Base-by-base conservation (phyloP, 1,284 basidiomycete genomes). In the Cutaneotrichosporon mucoides region DNA sequence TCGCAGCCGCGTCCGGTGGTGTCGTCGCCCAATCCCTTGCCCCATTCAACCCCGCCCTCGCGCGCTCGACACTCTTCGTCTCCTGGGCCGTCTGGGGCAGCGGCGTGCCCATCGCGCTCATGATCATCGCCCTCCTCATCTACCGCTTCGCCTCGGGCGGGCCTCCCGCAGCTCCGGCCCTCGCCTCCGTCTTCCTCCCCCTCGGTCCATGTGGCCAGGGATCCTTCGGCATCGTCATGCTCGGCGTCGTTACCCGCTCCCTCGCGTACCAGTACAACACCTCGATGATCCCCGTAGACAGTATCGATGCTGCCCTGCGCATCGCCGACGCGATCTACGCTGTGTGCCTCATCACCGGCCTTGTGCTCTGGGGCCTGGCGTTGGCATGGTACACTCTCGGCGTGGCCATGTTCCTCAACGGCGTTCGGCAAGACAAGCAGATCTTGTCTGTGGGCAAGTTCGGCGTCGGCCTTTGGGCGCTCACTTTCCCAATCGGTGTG, bases 1-100 rank as follows among this genome's bases (percentile, higher is more conserved):
- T 90, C 68, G 83, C 82, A 0, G 81, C 86, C 0, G 84, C 87
- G 1, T 80, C 85, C 0, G 88, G 88, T 2, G 84, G 82, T 0
- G 72, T 86, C 46, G 76, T 90, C 6, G 83, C 85, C 1, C 66
- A 78, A 4, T 77, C 82, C 2, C 69, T 88, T 8, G 62, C 77
- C 12, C 61, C 76, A 10, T 81, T 82, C 64, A 82, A 82, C 35
- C 73, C 79, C 0, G 60, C 72, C 1, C 80, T 83, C 61, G 86
- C 86, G 1, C 73, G 84, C 40, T 68, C 86, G 35, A 88, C 87
- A 5, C 63, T 84, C 33, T 71, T 81, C 12, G 75, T 83, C 42
- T 83, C 82, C 9, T 75, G 72, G 64, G 66, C 78, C 35, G 61
- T 80, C 11, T 78, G 73, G 75, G 81, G 80, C 6, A 76, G 71